A percentile compares a stretch with the other conserved stretches of the same genome.
Evolutionary conservation across 148 eudicot species (phyloP).

Genomic region (Selenicereus undatus): DNA sequence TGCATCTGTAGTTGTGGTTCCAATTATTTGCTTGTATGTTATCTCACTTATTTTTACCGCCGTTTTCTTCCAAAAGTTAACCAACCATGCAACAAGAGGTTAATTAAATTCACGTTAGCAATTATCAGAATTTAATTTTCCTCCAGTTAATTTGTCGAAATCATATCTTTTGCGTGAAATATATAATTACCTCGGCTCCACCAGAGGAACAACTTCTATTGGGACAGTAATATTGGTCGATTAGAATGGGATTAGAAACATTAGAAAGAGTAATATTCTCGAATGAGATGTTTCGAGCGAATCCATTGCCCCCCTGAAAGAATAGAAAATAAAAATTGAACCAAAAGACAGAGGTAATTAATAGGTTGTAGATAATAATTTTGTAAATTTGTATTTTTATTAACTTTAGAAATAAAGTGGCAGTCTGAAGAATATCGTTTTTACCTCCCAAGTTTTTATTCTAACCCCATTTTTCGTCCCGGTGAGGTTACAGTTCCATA

Average conservation of each 20-base stretch:
- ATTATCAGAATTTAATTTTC: background rate
- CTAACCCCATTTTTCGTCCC: conserved; percentile 35
- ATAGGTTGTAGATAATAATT: no score
- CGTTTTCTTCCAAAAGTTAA: background rate
- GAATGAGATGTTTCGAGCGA: conserved; percentile 39
- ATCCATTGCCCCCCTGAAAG: conserved; percentile 43
- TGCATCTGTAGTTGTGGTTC: background rate
- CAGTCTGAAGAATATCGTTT: no score
- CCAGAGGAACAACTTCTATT: conserved; percentile 16
- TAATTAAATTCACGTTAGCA: background rate
- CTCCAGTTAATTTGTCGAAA: background rate
- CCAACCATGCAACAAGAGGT: background rate
- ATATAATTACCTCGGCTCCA: conserved; percentile 27
- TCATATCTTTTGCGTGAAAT: background rate
- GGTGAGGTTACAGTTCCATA: conserved; percentile 31
- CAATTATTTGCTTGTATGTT: conserved; percentile 1
- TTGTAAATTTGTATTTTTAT: no score
- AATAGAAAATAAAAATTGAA: background rate
- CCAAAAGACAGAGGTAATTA: no score
- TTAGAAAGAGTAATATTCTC: conserved; percentile 33
- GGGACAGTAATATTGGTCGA: conserved; percentile 52
- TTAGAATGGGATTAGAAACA: conserved; percentile 41
- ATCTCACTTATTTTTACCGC: background rate
- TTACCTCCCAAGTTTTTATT: conserved; percentile 43
- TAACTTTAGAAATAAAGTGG: no score